Evolutionary conservation across 768 basidiomycete genomes (phyloP), one percentile per base, ranked within the genome.

Genomic region (Boletus tomentosulus): DNA sequence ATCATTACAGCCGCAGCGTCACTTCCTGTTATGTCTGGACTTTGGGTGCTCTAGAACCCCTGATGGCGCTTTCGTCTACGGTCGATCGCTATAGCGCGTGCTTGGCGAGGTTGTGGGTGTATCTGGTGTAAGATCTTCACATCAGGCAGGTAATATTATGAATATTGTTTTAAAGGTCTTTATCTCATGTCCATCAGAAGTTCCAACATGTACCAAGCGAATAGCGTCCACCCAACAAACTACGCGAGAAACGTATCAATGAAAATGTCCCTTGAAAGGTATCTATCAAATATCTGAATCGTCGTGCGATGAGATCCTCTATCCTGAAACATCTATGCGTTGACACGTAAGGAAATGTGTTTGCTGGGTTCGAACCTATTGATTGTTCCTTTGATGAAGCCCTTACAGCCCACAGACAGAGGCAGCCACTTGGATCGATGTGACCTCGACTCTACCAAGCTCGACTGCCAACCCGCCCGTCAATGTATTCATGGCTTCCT

Each of bases 21-120:
- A 11, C 37, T 83, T 6, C 84, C 85, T 10, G 77, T 84, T 4
- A 61, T 87, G 12, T 61, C 77, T 2, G 89, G 89, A 0, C 59
- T 88, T 9, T 78, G 71, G 57, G 62, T 72, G 3, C 55, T 89
- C 50, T 77, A 45, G 88, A 90, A 57, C 83, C 84, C 3, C 58
- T 78, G n/a, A 73, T 80, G 74, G 69, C 77, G 8, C 76, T 87
- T 48, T 61, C 78, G 4, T 82, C 79, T 2, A 75, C 77, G 19
- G 71, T 74, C 5, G 70, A 69, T 30, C 76, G 85, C 19, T 84
- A 82, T 57, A 67, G 72, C 50, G 79, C 80, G 27, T 78, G 78
- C 12, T 82, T 82, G 60, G 60, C 62, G 19, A 19, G 19, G 19
- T 19, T 19, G 19, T 19, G 1, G 19, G 11, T 82, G 6, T 86